phyloP scores from a whole-genome alignment of 2,329 filamentous ascomycete genomes.

The Thielaviopsis punctulata region DNA sequence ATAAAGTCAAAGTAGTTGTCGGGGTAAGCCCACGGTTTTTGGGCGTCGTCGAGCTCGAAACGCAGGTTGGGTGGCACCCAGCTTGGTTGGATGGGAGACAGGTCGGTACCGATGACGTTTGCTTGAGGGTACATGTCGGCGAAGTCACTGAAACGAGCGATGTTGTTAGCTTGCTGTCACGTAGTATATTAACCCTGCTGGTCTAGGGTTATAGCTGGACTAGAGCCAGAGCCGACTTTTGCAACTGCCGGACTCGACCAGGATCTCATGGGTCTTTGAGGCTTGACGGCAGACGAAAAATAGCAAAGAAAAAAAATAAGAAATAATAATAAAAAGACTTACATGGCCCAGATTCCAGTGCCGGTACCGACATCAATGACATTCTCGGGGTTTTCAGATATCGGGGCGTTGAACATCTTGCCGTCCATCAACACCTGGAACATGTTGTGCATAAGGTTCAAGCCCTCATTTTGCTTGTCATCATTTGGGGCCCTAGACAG shows the following conservation, averaged over 20 bases:
- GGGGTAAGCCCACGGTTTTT: constrained; percentile 26
- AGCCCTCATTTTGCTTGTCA: constrained; percentile 11
- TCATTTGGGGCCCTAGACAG: constrained; percentile 12
- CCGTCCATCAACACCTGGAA: constrained; percentile 8
- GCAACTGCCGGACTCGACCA: too few species aligned
- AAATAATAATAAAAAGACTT: constrained; percentile 21
- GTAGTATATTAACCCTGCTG: background rate
- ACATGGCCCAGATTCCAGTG: constrained; percentile 36
- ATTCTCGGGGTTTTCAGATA: constrained; percentile 7
- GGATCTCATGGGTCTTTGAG: background rate
- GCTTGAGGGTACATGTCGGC: constrained; percentile 26
- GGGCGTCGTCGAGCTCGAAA: constrained; percentile 22
- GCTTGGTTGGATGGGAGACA: constrained; percentile 37
- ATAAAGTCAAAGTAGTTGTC: constrained; percentile 37
- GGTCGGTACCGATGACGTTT: constrained; percentile 33
- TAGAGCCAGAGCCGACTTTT: background rate
- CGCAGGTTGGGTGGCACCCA: constrained; percentile 28
- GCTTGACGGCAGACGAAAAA: background rate
- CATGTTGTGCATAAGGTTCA: constrained; percentile 13
- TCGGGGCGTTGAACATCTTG: background rate
- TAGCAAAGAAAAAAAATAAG: background rate
- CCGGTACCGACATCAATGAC: constrained; percentile 36
- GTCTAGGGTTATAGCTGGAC: background rate
- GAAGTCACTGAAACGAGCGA: constrained; percentile 26
- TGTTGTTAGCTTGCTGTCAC: background rate